These are phyloP conservation scores for Backusella tuberculispora DNA, from an alignment of 192 early-diverging fungal genomes.

Conservation along the genomic window DNA sequence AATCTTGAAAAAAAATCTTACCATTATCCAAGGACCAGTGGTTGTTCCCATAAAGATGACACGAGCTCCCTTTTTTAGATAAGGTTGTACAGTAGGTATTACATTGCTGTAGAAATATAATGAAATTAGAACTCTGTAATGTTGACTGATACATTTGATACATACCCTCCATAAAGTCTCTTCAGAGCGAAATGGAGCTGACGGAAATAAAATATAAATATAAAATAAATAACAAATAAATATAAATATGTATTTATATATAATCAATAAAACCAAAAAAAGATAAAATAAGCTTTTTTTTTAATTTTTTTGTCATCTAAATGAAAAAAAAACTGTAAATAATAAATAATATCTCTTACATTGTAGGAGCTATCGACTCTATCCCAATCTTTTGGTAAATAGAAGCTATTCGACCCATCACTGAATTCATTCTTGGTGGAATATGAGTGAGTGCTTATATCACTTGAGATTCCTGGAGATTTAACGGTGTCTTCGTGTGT, in stretches of 20 bases:
- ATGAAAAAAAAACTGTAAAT: conserved; percentile 13
- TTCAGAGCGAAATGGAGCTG: conserved; percentile 30
- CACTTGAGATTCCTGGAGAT: not conserved
- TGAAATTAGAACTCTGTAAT: not conserved
- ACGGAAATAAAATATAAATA: not conserved
- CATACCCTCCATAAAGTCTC: conserved; percentile 16
- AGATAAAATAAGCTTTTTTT: not conserved
- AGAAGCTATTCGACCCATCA: conserved; percentile 21
- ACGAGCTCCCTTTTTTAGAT: conserved; percentile 19
- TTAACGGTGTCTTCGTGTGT: not conserved
- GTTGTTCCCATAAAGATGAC: conserved; percentile 15
- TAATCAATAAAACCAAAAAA: not conserved
- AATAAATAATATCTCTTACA: conserved; percentile 18
- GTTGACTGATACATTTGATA: not conserved
- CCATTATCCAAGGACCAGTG: conserved; percentile 27
- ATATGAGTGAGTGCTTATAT: not conserved
- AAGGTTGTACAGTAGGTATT: conserved; percentile 10
- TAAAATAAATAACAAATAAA: not conserved
- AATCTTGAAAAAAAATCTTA: not conserved
- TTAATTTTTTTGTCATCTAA: not conserved
- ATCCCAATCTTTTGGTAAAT: conserved; percentile 29
- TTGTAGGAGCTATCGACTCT: conserved; percentile 1
- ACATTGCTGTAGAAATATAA: conserved; percentile 18
- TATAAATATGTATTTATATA: not conserved
- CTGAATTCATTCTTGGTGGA: not conserved